Evolutionary conservation across 2,329 filamentous ascomycete genomes (phyloP), one percentile per base, ranked within the genome.

Genomic region (Penicillium sp.): DNA sequence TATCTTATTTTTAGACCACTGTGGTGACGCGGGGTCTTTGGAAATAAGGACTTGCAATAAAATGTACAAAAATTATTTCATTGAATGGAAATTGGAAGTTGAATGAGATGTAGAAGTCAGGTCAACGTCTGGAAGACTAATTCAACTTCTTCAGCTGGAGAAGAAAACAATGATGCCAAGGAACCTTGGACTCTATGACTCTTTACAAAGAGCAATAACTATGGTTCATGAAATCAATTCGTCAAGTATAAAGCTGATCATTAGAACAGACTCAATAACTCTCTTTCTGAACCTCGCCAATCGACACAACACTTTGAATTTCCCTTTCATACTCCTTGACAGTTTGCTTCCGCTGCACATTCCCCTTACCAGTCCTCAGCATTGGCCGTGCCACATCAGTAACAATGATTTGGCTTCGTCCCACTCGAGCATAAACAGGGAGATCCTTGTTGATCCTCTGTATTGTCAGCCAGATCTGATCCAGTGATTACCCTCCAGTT

Each of bases 291-390:
- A 8, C 8, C 13, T 26, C 24, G 3, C 8, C n/a, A 17, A 42
- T 19, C 24, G 13, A 26, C 22, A 47, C 6, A 3, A 47, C 13
- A 7, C 2, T 17, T 13, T 28, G 13, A 28, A 47, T 26, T 13
- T 26, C 42, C 22, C 12, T 24, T 24, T 45, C 42, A 45, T 45
- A 45, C 12, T 24, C 42, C 22, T 26, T 24, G 22, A 45, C 42
- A 13, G 42, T 45, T 15, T 45, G 42, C 33, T 42, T 42, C 24
- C 42, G n/a, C 26, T 55, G 33, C 22, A 55, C 19, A 49, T 22
- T 51, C 33, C 33, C 30, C 45, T 19, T 55, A 17, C 15, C 47
- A 33, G 47, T 51, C 30, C 28, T 51, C 7, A 51, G 28, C 47
- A 51, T 30, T 10, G 28, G 47, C 17, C 15, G 13, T 3, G 15